Conservation (phyloP, 257 asterid species). For the Solanum chiquidenum region DNA sequence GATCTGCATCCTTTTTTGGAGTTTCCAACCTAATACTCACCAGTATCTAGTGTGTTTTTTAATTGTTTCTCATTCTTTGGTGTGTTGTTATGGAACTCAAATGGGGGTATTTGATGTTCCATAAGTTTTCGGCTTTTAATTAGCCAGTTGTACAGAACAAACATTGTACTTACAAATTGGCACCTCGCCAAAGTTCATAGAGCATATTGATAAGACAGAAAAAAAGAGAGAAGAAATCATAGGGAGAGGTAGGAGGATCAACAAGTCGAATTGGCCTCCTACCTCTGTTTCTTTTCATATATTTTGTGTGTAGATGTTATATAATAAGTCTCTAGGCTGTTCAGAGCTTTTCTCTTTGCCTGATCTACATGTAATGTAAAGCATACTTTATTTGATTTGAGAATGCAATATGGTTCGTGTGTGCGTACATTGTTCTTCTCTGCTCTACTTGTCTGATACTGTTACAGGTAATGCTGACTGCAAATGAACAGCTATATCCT, state of each 20-base stretch:
- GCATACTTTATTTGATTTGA: slow-evolving; percentile 50
- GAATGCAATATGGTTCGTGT: slow-evolving; percentile 40
- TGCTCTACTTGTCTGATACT: slow-evolving; percentile 8
- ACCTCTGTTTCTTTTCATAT: slow-evolving; percentile 10
- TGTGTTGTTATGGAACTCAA: slow-evolving; percentile 46
- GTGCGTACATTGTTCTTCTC: slow-evolving; percentile 22
- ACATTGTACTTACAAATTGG: slow-evolving; percentile 67
- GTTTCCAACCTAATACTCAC: slow-evolving; percentile 37
- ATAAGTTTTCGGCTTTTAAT: slow-evolving; percentile 39
- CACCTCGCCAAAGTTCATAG: slow-evolving; percentile 69
- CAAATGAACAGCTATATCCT: neutral
- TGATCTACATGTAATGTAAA: slow-evolving; percentile 37
- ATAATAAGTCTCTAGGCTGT: slow-evolving; percentile 33
- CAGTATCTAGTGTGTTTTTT: slow-evolving; percentile 27
- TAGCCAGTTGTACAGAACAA: slow-evolving; percentile 76
- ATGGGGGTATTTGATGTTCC: slow-evolving; percentile 42
- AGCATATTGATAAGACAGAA: slow-evolving; percentile 21
- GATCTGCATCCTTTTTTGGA: slow-evolving; percentile 39
- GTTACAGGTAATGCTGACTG: neutral
- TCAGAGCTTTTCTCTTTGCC: slow-evolving; percentile 6
- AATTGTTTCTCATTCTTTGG: slow-evolving; percentile 58
- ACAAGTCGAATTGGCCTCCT: slow-evolving; percentile 23
- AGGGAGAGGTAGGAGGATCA: slow-evolving; percentile 32
- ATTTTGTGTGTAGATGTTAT: slow-evolving; percentile 53
- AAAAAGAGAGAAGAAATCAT: neutral